These are phyloP conservation scores for Candida ortonii DNA, from an alignment of 805 yeast species.

Conservation along the genomic window DNA sequence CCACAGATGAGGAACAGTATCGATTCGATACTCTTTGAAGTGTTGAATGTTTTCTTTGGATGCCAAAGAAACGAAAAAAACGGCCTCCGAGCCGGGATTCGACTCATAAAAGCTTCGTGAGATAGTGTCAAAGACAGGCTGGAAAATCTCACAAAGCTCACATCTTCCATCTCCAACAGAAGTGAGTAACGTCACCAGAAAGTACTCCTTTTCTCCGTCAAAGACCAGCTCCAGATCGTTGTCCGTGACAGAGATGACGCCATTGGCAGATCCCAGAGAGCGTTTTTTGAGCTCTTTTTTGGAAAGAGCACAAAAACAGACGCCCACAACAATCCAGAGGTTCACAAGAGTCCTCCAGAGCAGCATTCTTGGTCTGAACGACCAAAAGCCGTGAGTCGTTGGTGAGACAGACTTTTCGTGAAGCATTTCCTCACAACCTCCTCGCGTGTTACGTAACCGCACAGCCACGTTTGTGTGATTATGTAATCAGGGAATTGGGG, in stretches of 20 bases:
- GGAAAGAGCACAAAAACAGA: slow-evolving; percentile 14
- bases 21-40: slow-evolving; percentile 41
- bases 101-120: slow-evolving; percentile 43
- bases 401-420: too few relatives aligned
- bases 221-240: slow-evolving; percentile 39
- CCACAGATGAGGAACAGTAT: slow-evolving; percentile 65
- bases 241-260: slow-evolving; percentile 41
- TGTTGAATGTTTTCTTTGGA: slow-evolving; percentile 41
- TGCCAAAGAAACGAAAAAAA: slow-evolving; percentile 52
- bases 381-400: too few relatives aligned
- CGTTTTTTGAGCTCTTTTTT: slow-evolving; percentile 15
- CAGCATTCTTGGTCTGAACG: too few relatives aligned
- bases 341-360: background rate
- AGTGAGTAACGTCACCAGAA: slow-evolving; percentile 48
- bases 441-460: too few relatives aligned
- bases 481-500: too few relatives aligned
- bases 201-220: slow-evolving; percentile 51
- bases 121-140: slow-evolving; percentile 40
- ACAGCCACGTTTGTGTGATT: too few relatives aligned
- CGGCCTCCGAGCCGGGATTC: slow-evolving; percentile 38
- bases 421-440: too few relatives aligned
- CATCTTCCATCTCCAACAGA: slow-evolving; percentile 43
- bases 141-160: slow-evolving; percentile 43
- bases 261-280: slow-evolving; percentile 25
- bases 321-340: slow-evolving; percentile 1